Evolutionary conservation across 768 basidiomycete species (phyloP).

Genomic region (Cyathus striatus): DNA sequence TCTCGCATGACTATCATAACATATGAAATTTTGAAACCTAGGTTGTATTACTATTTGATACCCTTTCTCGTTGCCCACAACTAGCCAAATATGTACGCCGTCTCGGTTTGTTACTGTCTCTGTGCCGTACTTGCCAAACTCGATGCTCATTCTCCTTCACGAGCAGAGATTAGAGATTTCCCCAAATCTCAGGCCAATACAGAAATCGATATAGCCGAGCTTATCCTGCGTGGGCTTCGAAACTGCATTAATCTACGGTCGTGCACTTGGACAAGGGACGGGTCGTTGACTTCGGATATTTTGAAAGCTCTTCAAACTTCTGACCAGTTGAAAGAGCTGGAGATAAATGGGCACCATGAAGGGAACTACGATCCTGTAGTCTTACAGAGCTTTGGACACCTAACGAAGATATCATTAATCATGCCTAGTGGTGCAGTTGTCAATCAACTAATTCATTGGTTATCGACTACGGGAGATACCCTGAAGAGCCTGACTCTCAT

Average conservation of each 20-base stretch:
- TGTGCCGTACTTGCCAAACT: neutral
- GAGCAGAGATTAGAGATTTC: conserved; percentile 67
- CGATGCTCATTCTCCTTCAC: neutral
- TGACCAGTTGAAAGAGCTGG: conserved; percentile 45
- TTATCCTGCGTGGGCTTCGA: conserved; percentile 44
- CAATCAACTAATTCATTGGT: conserved; percentile 46
- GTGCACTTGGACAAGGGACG: conserved; percentile 80
- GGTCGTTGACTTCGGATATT: conserved; percentile 58
- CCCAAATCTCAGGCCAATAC: conserved; percentile 42
- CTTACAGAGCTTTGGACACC: conserved; percentile 43
- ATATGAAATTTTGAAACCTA: conserved; percentile 15
- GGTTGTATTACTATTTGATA: conserved; percentile 60
- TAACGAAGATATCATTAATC: conserved; percentile 60
- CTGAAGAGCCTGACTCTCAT: conserved; percentile 59
- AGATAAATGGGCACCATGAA: conserved; percentile 65
- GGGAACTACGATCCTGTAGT: conserved; percentile 50
- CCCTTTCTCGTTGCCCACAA: conserved; percentile 46
- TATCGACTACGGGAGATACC: conserved; percentile 32
- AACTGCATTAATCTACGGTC: conserved; percentile 59
- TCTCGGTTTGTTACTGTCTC: conserved; percentile 41
- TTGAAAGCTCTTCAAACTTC: conserved; percentile 45
- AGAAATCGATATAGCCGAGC: conserved; percentile 26
- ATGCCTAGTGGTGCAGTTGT: conserved; percentile 65
- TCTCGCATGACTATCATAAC: too few species aligned
- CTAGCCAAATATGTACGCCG: conserved; percentile 54